A percentile compares a stretch with the other conserved stretches of the same genome.
Evolutionary conservation across 2,329 filamentous ascomycete species (phyloP).

Genomic region (Didymella sp.): DNA sequence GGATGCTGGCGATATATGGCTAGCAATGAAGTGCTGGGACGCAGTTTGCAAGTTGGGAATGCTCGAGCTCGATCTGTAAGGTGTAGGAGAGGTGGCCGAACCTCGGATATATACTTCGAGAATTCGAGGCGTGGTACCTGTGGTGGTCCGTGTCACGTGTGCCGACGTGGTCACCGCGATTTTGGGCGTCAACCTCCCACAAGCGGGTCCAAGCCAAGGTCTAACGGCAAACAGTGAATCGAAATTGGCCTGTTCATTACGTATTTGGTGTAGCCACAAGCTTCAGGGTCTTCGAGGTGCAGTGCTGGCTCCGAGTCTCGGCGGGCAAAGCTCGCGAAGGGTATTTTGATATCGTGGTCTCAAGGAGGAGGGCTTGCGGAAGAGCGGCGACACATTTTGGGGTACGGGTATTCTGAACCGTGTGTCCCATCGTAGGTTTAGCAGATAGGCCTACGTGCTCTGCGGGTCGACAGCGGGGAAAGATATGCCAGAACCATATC

Average conservation of each 20-base stretch:
- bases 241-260: not conserved
- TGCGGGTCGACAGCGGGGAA: not conserved
- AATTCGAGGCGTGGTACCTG: not conserved
- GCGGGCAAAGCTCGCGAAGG: not conserved
- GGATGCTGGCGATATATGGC: not conserved
- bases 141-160: slow-evolving; percentile 7
- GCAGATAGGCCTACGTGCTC: not conserved
- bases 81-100: not conserved
- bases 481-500: not conserved
- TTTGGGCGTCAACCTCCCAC: not conserved
- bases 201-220: not conserved
- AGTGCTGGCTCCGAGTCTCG: not conserved
- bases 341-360: not conserved
- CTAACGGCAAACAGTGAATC: not conserved
- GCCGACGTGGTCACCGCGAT: not conserved
- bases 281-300: not conserved
- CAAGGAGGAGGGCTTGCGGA: not conserved
- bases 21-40: not conserved
- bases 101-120: slow-evolving; percentile 1
- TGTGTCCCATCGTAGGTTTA: not conserved
- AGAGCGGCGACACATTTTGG: not conserved
- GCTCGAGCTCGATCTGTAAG: not conserved
- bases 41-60: not conserved
- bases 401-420: not conserved
- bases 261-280: not conserved